Conservation (phyloP, 2,329 filamentous ascomycete genomes). For the Phoma herbarum region DNA sequence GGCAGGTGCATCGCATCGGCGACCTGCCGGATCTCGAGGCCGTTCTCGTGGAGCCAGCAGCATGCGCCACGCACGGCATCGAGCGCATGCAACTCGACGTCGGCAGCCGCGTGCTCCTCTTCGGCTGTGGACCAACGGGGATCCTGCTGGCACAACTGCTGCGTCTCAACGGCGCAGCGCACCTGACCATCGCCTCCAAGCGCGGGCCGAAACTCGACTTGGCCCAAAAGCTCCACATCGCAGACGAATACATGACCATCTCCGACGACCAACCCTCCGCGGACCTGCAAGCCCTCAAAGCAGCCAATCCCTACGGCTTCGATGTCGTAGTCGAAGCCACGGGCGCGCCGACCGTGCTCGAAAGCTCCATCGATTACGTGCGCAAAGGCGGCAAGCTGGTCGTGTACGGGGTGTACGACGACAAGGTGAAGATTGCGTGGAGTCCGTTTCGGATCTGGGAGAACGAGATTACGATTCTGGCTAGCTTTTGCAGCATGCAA, state of each 20-base stretch:
- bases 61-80: constrained; percentile 74
- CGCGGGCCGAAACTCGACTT: constrained; percentile 75
- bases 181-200: constrained; percentile 73
- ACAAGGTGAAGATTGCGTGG: constrained; percentile 70
- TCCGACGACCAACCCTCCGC: constrained; percentile 32
- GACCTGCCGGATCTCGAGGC: constrained; percentile 74
- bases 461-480: constrained; percentile 75
- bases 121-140: constrained; percentile 73
- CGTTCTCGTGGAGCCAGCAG: constrained; percentile 74
- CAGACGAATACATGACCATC: constrained; percentile 59
- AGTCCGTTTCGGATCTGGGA: constrained; percentile 74
- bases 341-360: constrained; percentile 72
- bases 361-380: constrained; percentile 75
- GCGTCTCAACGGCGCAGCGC: constrained; percentile 71
- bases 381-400: constrained; percentile 75
- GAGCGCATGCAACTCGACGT: constrained; percentile 74
- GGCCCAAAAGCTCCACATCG: constrained; percentile 60
- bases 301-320: constrained; percentile 74
- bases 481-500: constrained; percentile 72
- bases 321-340: constrained; percentile 78
- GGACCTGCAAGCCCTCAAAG: constrained; percentile 69
- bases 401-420: constrained; percentile 75
- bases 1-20: constrained; percentile 70
- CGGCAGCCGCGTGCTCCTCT: constrained; percentile 71
- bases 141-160: constrained; percentile 70